phyloP scores from a whole-genome alignment of 1,284 basidiomycete species.

The Peniophora sp. region DNA sequence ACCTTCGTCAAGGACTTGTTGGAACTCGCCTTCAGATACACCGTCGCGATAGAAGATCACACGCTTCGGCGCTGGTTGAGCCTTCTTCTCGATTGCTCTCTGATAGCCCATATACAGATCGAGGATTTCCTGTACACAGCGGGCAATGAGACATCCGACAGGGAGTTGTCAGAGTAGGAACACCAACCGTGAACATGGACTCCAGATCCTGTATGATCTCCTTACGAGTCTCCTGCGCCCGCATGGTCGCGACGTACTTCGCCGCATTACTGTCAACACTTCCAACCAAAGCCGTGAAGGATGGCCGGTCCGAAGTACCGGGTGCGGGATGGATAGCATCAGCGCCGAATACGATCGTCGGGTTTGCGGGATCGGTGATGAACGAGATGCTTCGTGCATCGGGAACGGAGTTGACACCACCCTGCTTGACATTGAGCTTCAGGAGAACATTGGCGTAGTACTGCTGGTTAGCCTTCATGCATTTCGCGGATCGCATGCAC shows the following conservation, averaged over 20 bases:
- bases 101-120: slow-evolving; percentile 49
- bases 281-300: slow-evolving; percentile 66
- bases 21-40: slow-evolving; percentile 73
- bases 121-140: slow-evolving; percentile 35
- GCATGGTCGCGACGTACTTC: slow-evolving; percentile 41
- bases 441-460: neutral
- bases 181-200: slow-evolving; percentile 44
- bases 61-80: slow-evolving; percentile 45
- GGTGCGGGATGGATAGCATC: slow-evolving; percentile 76
- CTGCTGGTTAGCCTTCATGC: neutral
- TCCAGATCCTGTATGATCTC: slow-evolving; percentile 70
- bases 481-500: neutral
- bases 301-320: slow-evolving; percentile 60
- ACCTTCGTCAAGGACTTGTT: slow-evolving; percentile 49
- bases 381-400: slow-evolving; percentile 28
- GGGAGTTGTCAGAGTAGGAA: too few species aligned
- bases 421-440: neutral
- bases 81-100: slow-evolving; percentile 40
- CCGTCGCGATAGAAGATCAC: slow-evolving; percentile 74
- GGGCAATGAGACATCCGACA: neutral
- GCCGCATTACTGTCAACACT: slow-evolving; percentile 62
- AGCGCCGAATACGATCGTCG: slow-evolving; percentile 69
- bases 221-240: slow-evolving; percentile 55
- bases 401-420: neutral
- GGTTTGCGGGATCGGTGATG: slow-evolving; percentile 56